Evolutionary conservation across 1,139 yeast species (phyloP).

Genomic region (Entelexis sorbosivorans): DNA sequence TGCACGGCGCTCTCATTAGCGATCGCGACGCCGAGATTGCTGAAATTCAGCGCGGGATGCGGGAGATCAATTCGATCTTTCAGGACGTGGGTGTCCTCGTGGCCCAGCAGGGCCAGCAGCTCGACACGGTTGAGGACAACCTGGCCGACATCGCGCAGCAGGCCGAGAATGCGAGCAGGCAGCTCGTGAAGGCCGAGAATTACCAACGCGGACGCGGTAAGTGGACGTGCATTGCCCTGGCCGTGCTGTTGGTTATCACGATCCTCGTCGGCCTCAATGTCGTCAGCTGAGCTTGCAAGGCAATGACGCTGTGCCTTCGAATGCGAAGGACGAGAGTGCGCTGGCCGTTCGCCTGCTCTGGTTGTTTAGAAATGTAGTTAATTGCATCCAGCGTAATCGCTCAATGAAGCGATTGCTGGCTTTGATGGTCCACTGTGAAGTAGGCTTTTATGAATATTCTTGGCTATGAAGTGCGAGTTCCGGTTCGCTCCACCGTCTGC

Average conservation of each 20-base stretch:
- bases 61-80: conserved; percentile 75
- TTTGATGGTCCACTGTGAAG: no score
- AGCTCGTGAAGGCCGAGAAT: conserved; percentile 60
- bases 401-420: no score
- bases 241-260: conserved; percentile 38
- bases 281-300: not conserved
- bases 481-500: no score
- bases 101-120: conserved; percentile 70
- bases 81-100: conserved; percentile 69
- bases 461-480: no score
- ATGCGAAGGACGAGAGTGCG: no score
- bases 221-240: conserved; percentile 59
- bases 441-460: no score
- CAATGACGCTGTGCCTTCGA: no score
- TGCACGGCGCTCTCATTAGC: conserved; percentile 55
- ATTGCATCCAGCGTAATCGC: no score
- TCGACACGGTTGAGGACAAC: conserved; percentile 75
- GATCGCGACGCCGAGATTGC: conserved; percentile 65
- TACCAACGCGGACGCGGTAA: conserved; percentile 59
- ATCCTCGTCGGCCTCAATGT: conserved; percentile 37
- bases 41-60: conserved; percentile 64
- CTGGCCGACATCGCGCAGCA: conserved; percentile 54
- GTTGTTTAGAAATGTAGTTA: no score
- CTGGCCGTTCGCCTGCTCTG: no score
- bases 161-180: conserved; percentile 59